Percentiles rank a stretch among this genome's conserved stretches.
phyloP scores from a whole-genome alignment of 75 land plant species.

The Cupressus sempervirens region DNA sequence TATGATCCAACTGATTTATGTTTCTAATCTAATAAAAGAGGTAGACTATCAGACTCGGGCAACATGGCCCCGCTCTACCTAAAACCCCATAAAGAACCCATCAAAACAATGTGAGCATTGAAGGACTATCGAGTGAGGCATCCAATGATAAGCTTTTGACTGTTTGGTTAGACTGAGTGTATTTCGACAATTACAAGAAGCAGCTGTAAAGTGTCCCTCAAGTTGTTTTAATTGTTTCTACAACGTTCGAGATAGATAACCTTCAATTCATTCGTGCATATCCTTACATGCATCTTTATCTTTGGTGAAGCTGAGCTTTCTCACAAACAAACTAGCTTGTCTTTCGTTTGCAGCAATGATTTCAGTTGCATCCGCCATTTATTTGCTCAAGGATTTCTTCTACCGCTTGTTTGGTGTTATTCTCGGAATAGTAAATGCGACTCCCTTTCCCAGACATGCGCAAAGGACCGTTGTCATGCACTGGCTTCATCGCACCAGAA shows the following conservation, averaged over 20 bases:
- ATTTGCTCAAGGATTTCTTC: not conserved
- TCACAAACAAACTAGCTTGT: not conserved
- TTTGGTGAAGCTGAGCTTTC: not conserved
- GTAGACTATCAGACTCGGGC: too few relatives aligned
- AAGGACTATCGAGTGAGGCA: not conserved
- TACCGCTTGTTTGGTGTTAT: not conserved
- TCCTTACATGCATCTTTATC: too few relatives aligned
- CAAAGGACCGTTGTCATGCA: not conserved
- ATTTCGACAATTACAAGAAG: not conserved
- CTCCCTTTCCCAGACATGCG: not conserved
- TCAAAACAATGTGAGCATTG: too few relatives aligned
- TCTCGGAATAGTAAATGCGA: not conserved
- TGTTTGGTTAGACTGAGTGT: not conserved
- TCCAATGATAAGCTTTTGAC: not conserved
- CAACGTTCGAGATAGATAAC: not conserved
- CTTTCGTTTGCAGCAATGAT: not conserved
- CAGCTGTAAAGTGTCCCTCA: not conserved
- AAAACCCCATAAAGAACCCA: too few relatives aligned
- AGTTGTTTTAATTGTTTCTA: not conserved
- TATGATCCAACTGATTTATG: too few relatives aligned
- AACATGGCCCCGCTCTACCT: too few relatives aligned
- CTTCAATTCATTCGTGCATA: not conserved
- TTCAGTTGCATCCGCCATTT: not conserved
- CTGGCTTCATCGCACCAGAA: constrained; percentile 2
- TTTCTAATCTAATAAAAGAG: too few relatives aligned